Base-by-base conservation (phyloP, 129 eudicot species). In the Ambrosia artemisiifolia region DNA sequence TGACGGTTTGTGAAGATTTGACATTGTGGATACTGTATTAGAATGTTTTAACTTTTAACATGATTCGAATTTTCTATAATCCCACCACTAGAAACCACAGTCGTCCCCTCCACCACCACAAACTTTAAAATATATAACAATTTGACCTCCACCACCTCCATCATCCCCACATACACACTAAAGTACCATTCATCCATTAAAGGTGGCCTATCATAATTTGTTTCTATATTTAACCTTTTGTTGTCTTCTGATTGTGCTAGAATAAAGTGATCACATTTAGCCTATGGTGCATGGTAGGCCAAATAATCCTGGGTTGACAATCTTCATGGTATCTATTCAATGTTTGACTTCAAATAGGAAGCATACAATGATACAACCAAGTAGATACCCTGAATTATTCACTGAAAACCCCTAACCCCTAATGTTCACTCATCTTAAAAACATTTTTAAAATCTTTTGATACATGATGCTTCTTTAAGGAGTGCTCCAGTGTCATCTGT, bases 291-390 rank as follows among this genome's bases (percentile, higher is more conserved):
- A 44, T 67, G 66, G 49, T 67, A 57, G 74, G 61, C 74, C 74
- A 56, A 43, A 67, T 13, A 7, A 44, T 47, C 5, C 12, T 6
- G 61, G 80, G 69, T 57, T 46, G 74, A 30, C 69, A 56, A 67
- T 46, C 62, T 57, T 66, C 36, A 66, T 67, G 68, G 74, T 11
- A 76, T 67, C 74, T 59, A 67, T 76, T 76, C 75, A 62, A 67
- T 57, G 67, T 76, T 74, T 67, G 69, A 68, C 80, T 67, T 76
- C 57, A 35, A 40, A 55, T 65, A 65, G 38, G 33, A 16, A 30
- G 20, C 7, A n/a, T n/a, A n/a, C n/a, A n/a, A n/a, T n/a, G n/a
- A 43, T 11, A 68, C 32, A 30, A 28, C 56, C 57, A 46, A 46
- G 32, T 49, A 59, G 42, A 12, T 13, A 55, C 19, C 18, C 2